A percentile compares a stretch with the other conserved stretches of the same genome.
Evolutionary conservation across 345 rosid genomes (phyloP).

Genomic region (Eucalyptus polyanthemos): DNA sequence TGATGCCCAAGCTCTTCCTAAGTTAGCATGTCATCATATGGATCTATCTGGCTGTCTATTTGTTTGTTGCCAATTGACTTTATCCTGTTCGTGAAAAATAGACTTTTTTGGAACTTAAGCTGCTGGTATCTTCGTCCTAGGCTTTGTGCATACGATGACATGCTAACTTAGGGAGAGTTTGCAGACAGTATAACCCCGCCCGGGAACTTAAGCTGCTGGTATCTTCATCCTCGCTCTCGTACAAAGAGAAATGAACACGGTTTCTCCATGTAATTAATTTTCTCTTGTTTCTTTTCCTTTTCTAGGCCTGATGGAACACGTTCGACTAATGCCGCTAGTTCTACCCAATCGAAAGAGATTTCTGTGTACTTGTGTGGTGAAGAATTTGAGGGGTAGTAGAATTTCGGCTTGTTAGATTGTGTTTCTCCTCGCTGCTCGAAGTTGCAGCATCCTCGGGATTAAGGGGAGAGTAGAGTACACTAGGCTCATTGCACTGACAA

Average conservation of each 20-base stretch:
- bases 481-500: not conserved
- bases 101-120: no score
- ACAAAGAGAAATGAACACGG: not conserved
- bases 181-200: no score
- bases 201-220: not conserved
- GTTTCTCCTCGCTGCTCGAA: not conserved
- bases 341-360: not conserved
- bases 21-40: no score
- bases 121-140: no score
- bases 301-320: not conserved
- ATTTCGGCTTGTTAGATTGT: not conserved
- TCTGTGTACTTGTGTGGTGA: not conserved
- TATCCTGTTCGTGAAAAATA: no score
- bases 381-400: not conserved
- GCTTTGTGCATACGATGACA: no score
- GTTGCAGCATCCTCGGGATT: not conserved
- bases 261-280: not conserved
- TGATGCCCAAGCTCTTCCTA: no score
- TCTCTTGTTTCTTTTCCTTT: not conserved
- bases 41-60: no score
- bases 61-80: no score
- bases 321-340: not conserved
- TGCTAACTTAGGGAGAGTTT: no score
- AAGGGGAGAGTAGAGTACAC: not conserved
- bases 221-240: not conserved